These are phyloP conservation scores for Arthrobotrys musiformis DNA, from an alignment of 2,329 filamentous ascomycete genomes.

Conservation along the genomic window DNA sequence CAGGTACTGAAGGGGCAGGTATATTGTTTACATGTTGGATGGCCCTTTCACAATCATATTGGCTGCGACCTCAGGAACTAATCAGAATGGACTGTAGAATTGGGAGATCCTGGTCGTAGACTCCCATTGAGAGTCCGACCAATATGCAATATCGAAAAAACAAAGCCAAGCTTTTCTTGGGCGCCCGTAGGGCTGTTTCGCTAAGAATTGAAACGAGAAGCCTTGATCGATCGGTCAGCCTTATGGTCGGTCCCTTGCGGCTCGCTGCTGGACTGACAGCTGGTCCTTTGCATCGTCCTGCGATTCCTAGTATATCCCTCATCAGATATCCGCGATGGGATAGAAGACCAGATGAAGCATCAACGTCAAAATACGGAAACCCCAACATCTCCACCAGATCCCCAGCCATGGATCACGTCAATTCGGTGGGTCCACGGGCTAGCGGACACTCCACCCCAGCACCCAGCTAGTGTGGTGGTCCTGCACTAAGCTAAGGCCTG, in stretches of 20 bases:
- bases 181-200: constrained; percentile 34
- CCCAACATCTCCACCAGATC: background rate
- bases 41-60: background rate
- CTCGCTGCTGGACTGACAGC: background rate
- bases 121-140: too few species aligned
- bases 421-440: constrained; percentile 10
- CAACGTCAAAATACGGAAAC: background rate
- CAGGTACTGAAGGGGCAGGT: too few species aligned
- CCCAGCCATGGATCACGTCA: background rate
- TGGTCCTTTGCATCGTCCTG: background rate
- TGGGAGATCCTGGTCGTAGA: too few species aligned
- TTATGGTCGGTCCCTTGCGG: constrained; percentile 5
- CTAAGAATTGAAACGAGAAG: constrained; percentile 32
- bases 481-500: too few species aligned
- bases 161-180: constrained; percentile 30
- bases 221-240: constrained; percentile 6
- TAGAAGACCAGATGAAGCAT: background rate
- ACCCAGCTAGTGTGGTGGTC: too few species aligned
- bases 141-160: background rate
- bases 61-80: background rate
- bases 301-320: background rate
- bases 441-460: too few species aligned
- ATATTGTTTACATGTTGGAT: constrained; percentile 16
- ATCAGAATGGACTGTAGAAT: too few species aligned
- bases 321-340: background rate